Conservation (phyloP, 495 filamentous ascomycete genomes). For the Tuber umbilicatum region DNA sequence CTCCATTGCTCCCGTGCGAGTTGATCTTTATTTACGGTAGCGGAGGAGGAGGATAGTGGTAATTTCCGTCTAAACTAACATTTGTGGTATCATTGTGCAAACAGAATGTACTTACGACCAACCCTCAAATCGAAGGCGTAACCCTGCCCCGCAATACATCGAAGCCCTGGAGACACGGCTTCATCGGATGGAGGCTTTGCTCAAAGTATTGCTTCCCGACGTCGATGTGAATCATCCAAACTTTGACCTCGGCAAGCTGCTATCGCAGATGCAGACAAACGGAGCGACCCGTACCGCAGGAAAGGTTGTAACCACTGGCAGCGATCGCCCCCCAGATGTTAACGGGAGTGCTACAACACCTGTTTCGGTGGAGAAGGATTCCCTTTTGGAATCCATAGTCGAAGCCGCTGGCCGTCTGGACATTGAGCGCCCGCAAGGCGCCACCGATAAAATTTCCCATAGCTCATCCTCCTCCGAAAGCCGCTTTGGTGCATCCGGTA, state of each 20-base stretch:
- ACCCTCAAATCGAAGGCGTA: conserved; percentile 88
- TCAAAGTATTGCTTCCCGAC: conserved; percentile 74
- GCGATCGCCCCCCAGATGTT: conserved; percentile 9
- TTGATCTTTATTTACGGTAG: background rate
- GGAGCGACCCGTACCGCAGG: conserved; percentile 16
- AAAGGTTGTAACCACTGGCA: conserved; percentile 10
- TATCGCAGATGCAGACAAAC: conserved; percentile 32
- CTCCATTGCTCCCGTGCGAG: background rate
- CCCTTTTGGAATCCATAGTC: conserved; percentile 89
- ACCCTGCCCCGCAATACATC: conserved; percentile 90
- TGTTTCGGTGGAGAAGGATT: conserved; percentile 53
- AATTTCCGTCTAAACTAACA: conserved; percentile 20
- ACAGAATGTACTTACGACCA: conserved; percentile 97
- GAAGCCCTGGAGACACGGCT: conserved; percentile 81
- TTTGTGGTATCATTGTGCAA: conserved; percentile 4
- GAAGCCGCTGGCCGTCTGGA: conserved; percentile 82
- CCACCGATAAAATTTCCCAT: conserved; percentile 3
- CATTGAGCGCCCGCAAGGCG: conserved; percentile 44
- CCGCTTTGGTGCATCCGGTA: conserved; percentile 36
- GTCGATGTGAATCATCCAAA: conserved; percentile 77
- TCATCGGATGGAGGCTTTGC: conserved; percentile 72
- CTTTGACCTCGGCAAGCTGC: conserved; percentile 53
- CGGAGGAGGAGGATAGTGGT: background rate
- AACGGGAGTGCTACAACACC: conserved; percentile 3
- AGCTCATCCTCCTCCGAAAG: conserved; percentile 27